Evolutionary conservation across 805 yeast species (phyloP), one percentile per base, ranked within the genome.

Genomic region (Blastobotrys parvus): DNA sequence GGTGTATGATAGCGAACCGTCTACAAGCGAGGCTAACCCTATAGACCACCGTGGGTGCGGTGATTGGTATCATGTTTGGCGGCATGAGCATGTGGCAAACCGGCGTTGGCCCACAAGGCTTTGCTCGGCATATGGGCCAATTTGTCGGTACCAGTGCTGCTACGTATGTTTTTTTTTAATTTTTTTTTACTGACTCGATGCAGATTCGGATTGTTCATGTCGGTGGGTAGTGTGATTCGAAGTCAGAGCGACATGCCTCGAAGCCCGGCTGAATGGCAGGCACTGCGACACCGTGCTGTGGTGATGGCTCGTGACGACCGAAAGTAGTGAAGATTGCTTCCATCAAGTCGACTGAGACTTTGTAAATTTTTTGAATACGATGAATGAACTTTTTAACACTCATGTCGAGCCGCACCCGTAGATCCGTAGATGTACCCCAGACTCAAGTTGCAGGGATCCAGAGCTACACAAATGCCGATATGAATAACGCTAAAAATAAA

Each of bases 31-130:
- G 8, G 17, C 6, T 20, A 25, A 11, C 27, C n/a, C 13, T 27
- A 4, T 38, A 68, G 74, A 68, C 79, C 45, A 76, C 87, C 29
- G 89, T 82, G 29, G 98, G 98, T 51, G 92, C 88, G 7, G 92
- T 94, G 58, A 87, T 90, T 32, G 98, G 98, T 49, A 82, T 90
- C 38, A 69, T 94, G 52, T 92, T 90, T 63, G 98, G 65, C 41
- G 95, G 96, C 19, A 79, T 85, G 58, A 82, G 96, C 45, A 82
- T 94, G 53, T 63, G 87, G 51, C 89, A 88, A 44, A 80, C 83
- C 53, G 99, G 99, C 16, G 92, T 98, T n/a, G 96, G 95, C 11
- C 98, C 99, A 39, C 84, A 86, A 59, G 99, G 99, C 44, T 86
- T 86, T 45, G 84, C 92, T 80, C 81, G 95, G 68, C 90, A 97